Percentiles rank a stretch among this genome's conserved stretches.
phyloP scores from a whole-genome alignment of 2,329 filamentous ascomycete species.

The Magnaporthiopsis incrustans region DNA sequence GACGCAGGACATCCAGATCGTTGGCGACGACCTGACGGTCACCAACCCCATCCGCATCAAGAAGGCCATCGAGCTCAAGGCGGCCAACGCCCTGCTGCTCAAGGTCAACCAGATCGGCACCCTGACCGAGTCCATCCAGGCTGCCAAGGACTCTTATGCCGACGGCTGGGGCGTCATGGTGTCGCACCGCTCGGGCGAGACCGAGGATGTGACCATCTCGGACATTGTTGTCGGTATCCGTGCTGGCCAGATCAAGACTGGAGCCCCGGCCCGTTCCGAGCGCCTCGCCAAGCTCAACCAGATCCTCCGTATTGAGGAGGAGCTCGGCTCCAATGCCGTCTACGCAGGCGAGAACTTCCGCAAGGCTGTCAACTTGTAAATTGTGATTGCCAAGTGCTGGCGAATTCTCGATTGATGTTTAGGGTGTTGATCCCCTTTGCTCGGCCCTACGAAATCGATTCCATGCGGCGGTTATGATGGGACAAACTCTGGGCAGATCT shows the following conservation, averaged over 20 bases:
- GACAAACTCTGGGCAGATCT: not conserved
- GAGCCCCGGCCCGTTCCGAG: conserved; percentile 92
- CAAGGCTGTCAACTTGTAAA: conserved; percentile 79
- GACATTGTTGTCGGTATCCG: conserved; percentile 97
- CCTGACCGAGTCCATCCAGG: conserved; percentile 97
- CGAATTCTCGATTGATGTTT: not conserved
- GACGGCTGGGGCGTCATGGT: conserved; percentile 99
- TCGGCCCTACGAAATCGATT: not conserved
- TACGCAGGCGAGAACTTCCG: conserved; percentile 93
- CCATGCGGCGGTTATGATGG: not conserved
- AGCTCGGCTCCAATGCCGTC: conserved; percentile 84
- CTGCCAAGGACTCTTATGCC: conserved; percentile 95
- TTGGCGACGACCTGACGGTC: conserved; percentile 96
- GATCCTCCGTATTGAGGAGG: conserved; percentile 99
- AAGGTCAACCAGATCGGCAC: conserved; percentile 99
- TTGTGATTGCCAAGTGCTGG: conserved; percentile 5
- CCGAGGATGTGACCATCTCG: conserved; percentile 98
- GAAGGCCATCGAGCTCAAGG: conserved; percentile 98
- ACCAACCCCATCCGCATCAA: conserved; percentile 99
- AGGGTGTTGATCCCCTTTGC: not conserved
- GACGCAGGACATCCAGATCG: conserved; percentile 96
- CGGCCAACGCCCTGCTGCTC: conserved; percentile 93
- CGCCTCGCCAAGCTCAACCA: conserved; percentile 99
- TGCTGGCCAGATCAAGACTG: conserved; percentile 97
- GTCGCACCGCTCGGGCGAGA: conserved; percentile 98